Evolutionary conservation across 2,329 filamentous ascomycete species (phyloP).

Genomic region (Fusarium liriodendri): DNA sequence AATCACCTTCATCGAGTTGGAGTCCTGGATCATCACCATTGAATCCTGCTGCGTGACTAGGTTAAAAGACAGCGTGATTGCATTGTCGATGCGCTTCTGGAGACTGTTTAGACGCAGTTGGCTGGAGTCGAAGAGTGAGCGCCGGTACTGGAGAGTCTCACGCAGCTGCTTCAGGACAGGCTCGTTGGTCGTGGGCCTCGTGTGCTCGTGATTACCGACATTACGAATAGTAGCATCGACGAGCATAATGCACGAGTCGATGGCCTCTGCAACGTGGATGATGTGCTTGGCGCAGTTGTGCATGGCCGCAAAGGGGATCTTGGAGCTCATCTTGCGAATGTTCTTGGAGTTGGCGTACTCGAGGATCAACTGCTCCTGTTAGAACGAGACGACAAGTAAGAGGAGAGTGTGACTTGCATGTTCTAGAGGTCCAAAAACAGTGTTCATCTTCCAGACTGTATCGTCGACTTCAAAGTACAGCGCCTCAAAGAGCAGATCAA

Average conservation of each 20-base stretch:
- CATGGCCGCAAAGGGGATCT: slow-evolving; percentile 43
- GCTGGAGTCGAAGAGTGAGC: slow-evolving; percentile 50
- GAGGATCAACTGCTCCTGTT: slow-evolving; percentile 38
- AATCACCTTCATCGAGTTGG: slow-evolving; percentile 52
- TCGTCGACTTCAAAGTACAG: slow-evolving; percentile 44
- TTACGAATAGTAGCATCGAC: slow-evolving; percentile 35
- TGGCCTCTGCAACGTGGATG: slow-evolving; percentile 44
- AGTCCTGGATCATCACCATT: slow-evolving; percentile 48
- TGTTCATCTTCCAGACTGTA: slow-evolving; percentile 47
- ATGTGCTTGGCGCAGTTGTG: slow-evolving; percentile 47
- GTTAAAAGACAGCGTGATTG: slow-evolving; percentile 50
- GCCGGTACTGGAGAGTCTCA: slow-evolving; percentile 46
- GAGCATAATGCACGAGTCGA: slow-evolving; percentile 43
- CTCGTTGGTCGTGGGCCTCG: not conserved
- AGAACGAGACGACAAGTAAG: not conserved
- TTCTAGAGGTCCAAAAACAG: slow-evolving; percentile 44
- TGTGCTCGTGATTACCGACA: slow-evolving; percentile 17
- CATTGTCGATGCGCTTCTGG: slow-evolving; percentile 50
- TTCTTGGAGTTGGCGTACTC: slow-evolving; percentile 41
- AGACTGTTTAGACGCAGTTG: slow-evolving; percentile 49
- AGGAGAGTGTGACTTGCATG: slow-evolving; percentile 28
- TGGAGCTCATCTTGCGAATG: slow-evolving; percentile 41
- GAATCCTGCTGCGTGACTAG: slow-evolving; percentile 52
- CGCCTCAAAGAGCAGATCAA: slow-evolving; percentile 45
- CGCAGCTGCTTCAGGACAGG: slow-evolving; percentile 41